These are phyloP conservation scores for Alternaria atra DNA, from an alignment of 2,329 filamentous ascomycete genomes.

Conservation along the genomic window DNA sequence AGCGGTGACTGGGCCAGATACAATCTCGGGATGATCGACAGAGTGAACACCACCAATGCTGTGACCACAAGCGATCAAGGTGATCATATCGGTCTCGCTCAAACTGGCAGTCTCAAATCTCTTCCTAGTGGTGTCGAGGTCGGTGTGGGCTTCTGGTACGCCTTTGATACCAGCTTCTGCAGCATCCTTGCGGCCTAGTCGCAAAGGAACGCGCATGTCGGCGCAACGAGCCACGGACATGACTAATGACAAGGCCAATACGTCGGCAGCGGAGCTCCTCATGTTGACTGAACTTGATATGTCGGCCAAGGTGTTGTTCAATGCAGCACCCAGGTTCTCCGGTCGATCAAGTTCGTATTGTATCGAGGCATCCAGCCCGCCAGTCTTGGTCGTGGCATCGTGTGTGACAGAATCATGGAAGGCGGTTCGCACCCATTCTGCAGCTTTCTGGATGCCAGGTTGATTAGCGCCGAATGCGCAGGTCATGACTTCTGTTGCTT, in stretches of 20 bases:
- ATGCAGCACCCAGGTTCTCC: conserved; percentile 43
- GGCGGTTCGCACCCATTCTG: conserved; percentile 44
- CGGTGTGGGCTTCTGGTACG: conserved; percentile 45
- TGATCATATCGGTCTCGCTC: conserved; percentile 35
- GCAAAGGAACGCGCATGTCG: conserved; percentile 39
- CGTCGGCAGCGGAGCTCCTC: conserved; percentile 38
- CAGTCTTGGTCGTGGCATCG: conserved; percentile 37
- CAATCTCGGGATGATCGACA: conserved; percentile 43
- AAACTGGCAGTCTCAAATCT: conserved; percentile 46
- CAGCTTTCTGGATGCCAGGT: conserved; percentile 34
- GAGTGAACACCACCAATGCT: conserved; percentile 48
- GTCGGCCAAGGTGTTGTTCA: conserved; percentile 46
- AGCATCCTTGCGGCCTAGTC: conserved; percentile 47
- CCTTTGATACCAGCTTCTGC: conserved; percentile 38
- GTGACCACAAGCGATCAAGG: conserved; percentile 48
- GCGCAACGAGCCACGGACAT: conserved; percentile 43
- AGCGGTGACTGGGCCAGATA: conserved; percentile 29
- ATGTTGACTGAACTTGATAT: conserved; percentile 37
- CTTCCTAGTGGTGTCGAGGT: conserved; percentile 39
- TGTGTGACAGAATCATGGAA: conserved; percentile 49
- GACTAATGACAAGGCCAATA: conserved; percentile 44
- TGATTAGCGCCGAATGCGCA: conserved; percentile 25
- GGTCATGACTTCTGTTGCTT: conserved; percentile 18
- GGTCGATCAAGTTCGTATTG: conserved; percentile 41
- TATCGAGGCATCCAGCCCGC: conserved; percentile 49